These are phyloP conservation scores for Rosa chinensis DNA, from an alignment of 306 rosid species.

Conservation along the genomic window DNA sequence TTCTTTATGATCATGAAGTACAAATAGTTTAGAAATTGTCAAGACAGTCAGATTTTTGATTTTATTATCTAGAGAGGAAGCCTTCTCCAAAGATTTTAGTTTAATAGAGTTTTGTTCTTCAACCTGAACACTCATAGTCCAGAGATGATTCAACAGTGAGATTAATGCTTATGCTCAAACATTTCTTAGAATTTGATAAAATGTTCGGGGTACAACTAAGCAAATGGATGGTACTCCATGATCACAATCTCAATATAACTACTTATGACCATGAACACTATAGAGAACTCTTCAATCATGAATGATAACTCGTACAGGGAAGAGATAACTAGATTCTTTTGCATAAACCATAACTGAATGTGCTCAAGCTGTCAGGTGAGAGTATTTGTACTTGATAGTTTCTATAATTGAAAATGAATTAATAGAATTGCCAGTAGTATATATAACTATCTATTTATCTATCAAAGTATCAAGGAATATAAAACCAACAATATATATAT, in stretches of 20 bases:
- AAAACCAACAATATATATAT: too few relatives aligned
- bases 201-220: not conserved
- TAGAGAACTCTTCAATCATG: not conserved
- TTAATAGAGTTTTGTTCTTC: not conserved
- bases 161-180: not conserved
- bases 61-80: not conserved
- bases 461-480: not conserved
- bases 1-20: not conserved
- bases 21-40: too few relatives aligned
- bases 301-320: not conserved
- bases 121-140: not conserved
- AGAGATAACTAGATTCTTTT: not conserved
- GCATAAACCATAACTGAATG: not conserved
- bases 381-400: not conserved
- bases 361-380: slow-evolving; percentile 2
- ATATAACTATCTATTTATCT: not conserved
- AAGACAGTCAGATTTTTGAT: not conserved
- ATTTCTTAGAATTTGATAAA: not conserved
- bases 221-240: not conserved
- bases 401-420: not conserved
- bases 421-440: not conserved
- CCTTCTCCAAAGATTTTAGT: not conserved
- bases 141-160: not conserved
- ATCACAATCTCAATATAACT: not conserved
- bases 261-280: not conserved